These are phyloP conservation scores for Boletus reticuloceps DNA, from an alignment of 768 basidiomycete species.

Conservation along the genomic window DNA sequence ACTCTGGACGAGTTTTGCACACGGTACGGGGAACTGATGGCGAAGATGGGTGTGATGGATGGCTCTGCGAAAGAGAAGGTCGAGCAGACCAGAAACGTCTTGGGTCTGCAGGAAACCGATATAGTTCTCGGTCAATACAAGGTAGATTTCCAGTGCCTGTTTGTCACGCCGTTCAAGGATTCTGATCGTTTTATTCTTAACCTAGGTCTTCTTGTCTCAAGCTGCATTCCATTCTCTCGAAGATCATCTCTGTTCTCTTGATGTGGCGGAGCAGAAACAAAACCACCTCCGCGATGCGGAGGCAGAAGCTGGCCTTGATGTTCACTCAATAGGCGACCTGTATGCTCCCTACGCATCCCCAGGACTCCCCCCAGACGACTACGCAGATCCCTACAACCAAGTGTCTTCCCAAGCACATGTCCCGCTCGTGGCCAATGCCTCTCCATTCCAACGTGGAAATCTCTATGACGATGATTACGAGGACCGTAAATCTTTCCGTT, in stretches of 20 bases:
- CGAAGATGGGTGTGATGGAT: slow-evolving; percentile 52
- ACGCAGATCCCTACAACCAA: slow-evolving; percentile 51
- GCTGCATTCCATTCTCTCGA: slow-evolving; percentile 86
- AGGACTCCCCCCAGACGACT: slow-evolving; percentile 41
- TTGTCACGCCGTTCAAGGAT: background rate
- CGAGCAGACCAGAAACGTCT: slow-evolving; percentile 52
- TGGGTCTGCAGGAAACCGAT: slow-evolving; percentile 65
- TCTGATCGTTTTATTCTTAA: background rate
- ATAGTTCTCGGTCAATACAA: slow-evolving; percentile 81
- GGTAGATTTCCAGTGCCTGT: slow-evolving; percentile 41
- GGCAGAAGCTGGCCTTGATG: slow-evolving; percentile 64
- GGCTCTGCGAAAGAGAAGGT: slow-evolving; percentile 58
- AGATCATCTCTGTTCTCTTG: slow-evolving; percentile 77
- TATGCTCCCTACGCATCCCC: slow-evolving; percentile 75
- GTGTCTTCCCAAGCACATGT: slow-evolving; percentile 63
- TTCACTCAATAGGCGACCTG: slow-evolving; percentile 57
- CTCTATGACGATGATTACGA: slow-evolving; percentile 78
- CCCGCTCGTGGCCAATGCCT: slow-evolving; percentile 81
- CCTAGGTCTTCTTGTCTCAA: slow-evolving; percentile 86
- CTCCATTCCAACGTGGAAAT: slow-evolving; percentile 76
- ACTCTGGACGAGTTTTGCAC: slow-evolving; percentile 83
- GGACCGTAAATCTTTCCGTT: slow-evolving; percentile 68
- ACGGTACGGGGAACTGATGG: slow-evolving; percentile 71
- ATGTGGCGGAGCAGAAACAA: slow-evolving; percentile 83
- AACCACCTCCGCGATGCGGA: slow-evolving; percentile 76